These are phyloP conservation scores for Staphylotrichum longicolle DNA, from an alignment of 495 filamentous ascomycete genomes.

Conservation along the genomic window DNA sequence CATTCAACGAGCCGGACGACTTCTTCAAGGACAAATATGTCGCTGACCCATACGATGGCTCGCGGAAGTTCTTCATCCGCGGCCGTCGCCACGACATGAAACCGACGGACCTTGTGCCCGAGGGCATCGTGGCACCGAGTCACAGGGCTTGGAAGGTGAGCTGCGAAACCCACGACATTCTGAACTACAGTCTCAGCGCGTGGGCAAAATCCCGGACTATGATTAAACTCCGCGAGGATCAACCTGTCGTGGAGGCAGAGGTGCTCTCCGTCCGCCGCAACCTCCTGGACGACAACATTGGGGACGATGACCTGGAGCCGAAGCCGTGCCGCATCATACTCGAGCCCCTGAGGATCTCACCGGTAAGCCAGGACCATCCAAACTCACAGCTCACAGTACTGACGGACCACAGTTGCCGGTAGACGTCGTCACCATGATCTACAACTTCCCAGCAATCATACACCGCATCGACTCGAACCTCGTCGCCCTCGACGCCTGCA, in stretches of 20 bases:
- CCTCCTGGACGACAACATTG: constrained; percentile 62
- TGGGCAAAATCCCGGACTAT: constrained; percentile 36
- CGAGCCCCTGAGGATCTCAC: constrained; percentile 64
- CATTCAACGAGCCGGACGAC: constrained; percentile 48
- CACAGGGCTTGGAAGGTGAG: constrained; percentile 28
- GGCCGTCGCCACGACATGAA: constrained; percentile 47
- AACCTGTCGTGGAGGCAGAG: constrained; percentile 77
- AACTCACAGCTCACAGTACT: constrained; percentile 7
- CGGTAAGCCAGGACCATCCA: constrained; percentile 50
- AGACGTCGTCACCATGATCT: constrained; percentile 62
- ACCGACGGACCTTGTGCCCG: constrained; percentile 41
- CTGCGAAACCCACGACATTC: constrained; percentile 35
- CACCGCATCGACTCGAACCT: constrained; percentile 78
- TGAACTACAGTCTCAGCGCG: constrained; percentile 46
- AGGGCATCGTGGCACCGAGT: constrained; percentile 32
- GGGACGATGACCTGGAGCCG: constrained; percentile 33
- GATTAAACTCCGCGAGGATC: constrained; percentile 51
- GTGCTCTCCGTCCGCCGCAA: constrained; percentile 74
- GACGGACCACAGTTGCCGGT: constrained; percentile 58
- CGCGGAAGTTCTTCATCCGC: constrained; percentile 56
- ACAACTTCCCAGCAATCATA: constrained; percentile 77
- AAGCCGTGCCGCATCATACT: constrained; percentile 50
- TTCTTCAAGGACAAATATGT: constrained; percentile 65
- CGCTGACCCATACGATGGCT: constrained; percentile 72
- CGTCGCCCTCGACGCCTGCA: constrained; percentile 66